These are phyloP conservation scores for Adiantum capillusveneris DNA, from an alignment of 75 land plant genomes.

Conservation along the genomic window DNA sequence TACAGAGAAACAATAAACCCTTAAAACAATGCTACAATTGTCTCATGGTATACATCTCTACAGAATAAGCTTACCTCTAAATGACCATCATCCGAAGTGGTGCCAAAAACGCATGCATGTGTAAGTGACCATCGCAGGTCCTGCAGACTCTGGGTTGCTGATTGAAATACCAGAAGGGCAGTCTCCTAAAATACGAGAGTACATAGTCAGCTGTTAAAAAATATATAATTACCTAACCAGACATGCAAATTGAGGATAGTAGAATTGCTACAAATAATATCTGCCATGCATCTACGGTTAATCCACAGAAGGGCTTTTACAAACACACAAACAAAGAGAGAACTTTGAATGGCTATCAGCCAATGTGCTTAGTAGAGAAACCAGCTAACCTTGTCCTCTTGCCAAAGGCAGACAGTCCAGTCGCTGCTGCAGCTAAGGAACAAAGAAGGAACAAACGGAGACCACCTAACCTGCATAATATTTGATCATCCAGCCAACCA, in stretches of 20 bases:
- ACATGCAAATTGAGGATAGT: no score
- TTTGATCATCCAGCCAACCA: background rate
- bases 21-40: no score
- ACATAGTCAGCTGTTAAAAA: no score
- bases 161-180: conserved; percentile 30
- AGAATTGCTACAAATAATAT: no score
- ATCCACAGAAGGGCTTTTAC: no score
- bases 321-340: no score
- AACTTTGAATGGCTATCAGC: no score
- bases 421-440: conserved; percentile 40
- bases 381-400: conserved; percentile 35
- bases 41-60: no score
- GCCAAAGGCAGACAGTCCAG: conserved; percentile 41
- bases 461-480: conserved; percentile 31
- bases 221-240: no score
- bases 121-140: conserved; percentile 30
- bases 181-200: conserved; percentile 15
- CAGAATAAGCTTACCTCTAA: conserved; percentile 15
- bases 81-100: conserved; percentile 31
- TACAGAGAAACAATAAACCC: background rate
- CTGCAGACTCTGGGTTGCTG: conserved; percentile 21
- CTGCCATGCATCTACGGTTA: no score
- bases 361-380: no score
- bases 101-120: conserved; percentile 29
- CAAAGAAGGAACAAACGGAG: conserved; percentile 23